Conservation (phyloP, 805 yeast species). For the Lachancea kluyveri region DNA sequence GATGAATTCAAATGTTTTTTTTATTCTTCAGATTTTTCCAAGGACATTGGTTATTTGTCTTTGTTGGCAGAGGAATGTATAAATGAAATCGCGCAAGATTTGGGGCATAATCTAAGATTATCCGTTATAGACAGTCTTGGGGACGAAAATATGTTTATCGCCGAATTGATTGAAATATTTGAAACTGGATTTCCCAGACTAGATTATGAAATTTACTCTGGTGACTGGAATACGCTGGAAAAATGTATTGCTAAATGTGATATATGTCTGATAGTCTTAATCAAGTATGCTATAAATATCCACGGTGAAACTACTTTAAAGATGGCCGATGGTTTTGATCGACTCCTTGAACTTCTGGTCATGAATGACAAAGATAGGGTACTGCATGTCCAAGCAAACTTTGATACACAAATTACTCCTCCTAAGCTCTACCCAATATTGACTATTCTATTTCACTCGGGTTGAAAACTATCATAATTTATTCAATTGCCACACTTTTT, state of each 20-base stretch:
- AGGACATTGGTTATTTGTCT: slow-evolving; percentile 19
- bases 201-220: slow-evolving; percentile 1
- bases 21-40: slow-evolving; percentile 8
- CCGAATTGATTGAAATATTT: slow-evolving; percentile 8
- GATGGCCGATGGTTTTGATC: not conserved
- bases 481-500: no score
- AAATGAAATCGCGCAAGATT: slow-evolving; percentile 6
- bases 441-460: no score
- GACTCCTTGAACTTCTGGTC: not conserved
- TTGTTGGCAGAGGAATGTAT: slow-evolving; percentile 20
- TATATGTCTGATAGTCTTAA: slow-evolving; percentile 7
- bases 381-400: no score
- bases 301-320: not conserved
- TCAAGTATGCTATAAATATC: slow-evolving; percentile 6
- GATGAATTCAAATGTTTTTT: slow-evolving; percentile 21
- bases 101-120: not conserved
- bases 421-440: no score
- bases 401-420: no score
- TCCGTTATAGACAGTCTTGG: slow-evolving; percentile 9
- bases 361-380: no score
- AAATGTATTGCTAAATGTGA: slow-evolving; percentile 7
- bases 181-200: slow-evolving; percentile 10
- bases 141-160: slow-evolving; percentile 8
- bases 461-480: no score
- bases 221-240: no score